phyloP scores from a whole-genome alignment of 805 yeast species.

The Teunomyces pallodes region DNA sequence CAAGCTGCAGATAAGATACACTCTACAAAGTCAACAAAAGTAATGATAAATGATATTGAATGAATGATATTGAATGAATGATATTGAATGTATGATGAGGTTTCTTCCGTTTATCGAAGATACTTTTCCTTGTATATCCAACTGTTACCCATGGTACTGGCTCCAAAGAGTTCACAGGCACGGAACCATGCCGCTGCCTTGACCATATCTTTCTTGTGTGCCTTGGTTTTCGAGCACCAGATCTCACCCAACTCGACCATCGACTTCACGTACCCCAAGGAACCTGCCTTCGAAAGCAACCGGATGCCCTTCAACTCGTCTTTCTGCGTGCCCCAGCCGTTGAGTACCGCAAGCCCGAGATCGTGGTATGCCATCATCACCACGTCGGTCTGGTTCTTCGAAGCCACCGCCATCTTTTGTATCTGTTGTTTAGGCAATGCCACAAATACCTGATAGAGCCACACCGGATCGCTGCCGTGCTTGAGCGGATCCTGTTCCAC shows the following conservation, averaged over 20 bases:
- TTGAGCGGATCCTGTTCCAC: slow-evolving; percentile 25
- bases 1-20: slow-evolving; percentile 10
- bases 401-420: slow-evolving; percentile 25
- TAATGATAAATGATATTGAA: not conserved
- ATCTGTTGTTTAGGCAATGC: slow-evolving; percentile 22
- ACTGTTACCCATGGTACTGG: slow-evolving; percentile 60
- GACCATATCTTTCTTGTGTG: slow-evolving; percentile 53
- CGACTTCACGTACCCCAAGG: slow-evolving; percentile 65
- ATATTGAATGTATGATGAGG: no score
- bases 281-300: slow-evolving; percentile 61
- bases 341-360: slow-evolving; percentile 54
- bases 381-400: slow-evolving; percentile 41
- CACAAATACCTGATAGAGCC: slow-evolving; percentile 23
- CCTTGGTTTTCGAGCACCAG: slow-evolving; percentile 58
- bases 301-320: slow-evolving; percentile 58
- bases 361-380: slow-evolving; percentile 55
- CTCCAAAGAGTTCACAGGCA: slow-evolving; percentile 61
- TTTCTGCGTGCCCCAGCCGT: slow-evolving; percentile 55
- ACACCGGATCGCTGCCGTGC: slow-evolving; percentile 12
- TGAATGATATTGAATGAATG: no score
- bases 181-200: slow-evolving; percentile 73
- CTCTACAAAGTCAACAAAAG: slow-evolving; percentile 7
- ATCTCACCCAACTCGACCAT: slow-evolving; percentile 67
- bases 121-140: slow-evolving; percentile 78
- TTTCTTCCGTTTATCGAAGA: slow-evolving; percentile 15